These are phyloP conservation scores for Stromatinia cepivora DNA, from an alignment of 2,329 filamentous ascomycete genomes.

Conservation along the genomic window DNA sequence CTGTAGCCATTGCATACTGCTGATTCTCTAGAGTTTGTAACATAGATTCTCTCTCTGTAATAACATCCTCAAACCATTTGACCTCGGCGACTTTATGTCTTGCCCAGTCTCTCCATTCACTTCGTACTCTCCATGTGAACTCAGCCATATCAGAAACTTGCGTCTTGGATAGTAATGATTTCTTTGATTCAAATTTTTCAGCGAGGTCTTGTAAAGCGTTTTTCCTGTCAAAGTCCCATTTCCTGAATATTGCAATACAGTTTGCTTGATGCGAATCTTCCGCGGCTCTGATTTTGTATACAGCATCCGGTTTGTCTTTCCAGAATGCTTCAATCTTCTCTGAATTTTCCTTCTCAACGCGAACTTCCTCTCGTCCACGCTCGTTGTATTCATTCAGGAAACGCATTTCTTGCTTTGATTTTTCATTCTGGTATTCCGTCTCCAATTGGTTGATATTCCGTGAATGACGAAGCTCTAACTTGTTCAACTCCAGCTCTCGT, in stretches of 20 bases:
- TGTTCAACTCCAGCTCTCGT: slow-evolving; percentile 42
- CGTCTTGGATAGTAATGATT: background rate
- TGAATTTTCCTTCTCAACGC: slow-evolving; percentile 49
- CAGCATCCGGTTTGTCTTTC: slow-evolving; percentile 41
- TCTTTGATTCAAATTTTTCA: background rate
- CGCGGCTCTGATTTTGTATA: slow-evolving; percentile 45
- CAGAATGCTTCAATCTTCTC: slow-evolving; percentile 45
- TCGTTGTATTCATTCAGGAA: slow-evolving; percentile 46
- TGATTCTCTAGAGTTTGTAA: background rate
- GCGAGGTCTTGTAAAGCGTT: background rate
- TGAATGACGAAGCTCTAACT: slow-evolving; percentile 24
- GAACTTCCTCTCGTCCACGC: slow-evolving; percentile 46
- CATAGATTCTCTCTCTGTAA: background rate
- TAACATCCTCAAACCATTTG: slow-evolving; percentile 5
- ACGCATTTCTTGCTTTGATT: slow-evolving; percentile 42
- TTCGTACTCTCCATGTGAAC: too few species aligned
- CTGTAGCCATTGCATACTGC: background rate
- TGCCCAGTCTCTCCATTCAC: background rate
- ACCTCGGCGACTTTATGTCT: slow-evolving; percentile 5
- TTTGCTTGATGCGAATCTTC: slow-evolving; percentile 34
- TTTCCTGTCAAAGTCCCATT: background rate
- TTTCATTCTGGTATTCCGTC: slow-evolving; percentile 34
- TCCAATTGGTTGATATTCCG: slow-evolving; percentile 41
- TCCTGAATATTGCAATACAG: background rate
- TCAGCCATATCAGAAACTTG: background rate